These are phyloP conservation scores for Singerocomus inundabilis DNA, from an alignment of 1,284 basidiomycete species.

Conservation along the genomic window DNA sequence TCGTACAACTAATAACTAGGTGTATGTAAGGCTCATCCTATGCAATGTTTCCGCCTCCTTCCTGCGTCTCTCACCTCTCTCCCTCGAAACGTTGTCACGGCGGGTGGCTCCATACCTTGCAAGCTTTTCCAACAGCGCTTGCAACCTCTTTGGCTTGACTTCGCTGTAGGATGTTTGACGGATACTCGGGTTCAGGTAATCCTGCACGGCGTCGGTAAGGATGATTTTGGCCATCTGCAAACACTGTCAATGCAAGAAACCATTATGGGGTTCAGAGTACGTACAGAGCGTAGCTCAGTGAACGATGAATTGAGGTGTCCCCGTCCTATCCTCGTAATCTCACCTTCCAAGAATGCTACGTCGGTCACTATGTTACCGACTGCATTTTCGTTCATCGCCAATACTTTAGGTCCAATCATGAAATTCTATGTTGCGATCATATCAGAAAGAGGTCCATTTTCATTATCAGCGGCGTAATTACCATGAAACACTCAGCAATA, in stretches of 20 bases:
- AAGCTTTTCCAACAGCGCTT: slow-evolving; percentile 78
- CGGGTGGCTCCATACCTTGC: slow-evolving; percentile 64
- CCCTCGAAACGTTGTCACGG: slow-evolving; percentile 55
- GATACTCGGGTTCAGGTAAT: slow-evolving; percentile 74
- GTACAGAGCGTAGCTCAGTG: slow-evolving; percentile 75
- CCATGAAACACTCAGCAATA: slow-evolving; percentile 87
- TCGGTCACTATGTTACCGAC: slow-evolving; percentile 82
- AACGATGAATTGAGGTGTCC: slow-evolving; percentile 75
- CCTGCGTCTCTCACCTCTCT: slow-evolving; percentile 67
- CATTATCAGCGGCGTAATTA: slow-evolving; percentile 28
- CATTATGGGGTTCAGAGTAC: slow-evolving; percentile 27
- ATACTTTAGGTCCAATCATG: slow-evolving; percentile 73
- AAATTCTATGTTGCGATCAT: slow-evolving; percentile 55
- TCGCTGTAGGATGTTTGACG: slow-evolving; percentile 71
- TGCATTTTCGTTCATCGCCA: slow-evolving; percentile 85
- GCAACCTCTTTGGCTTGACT: slow-evolving; percentile 75
- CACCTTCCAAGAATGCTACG: slow-evolving; percentile 81
- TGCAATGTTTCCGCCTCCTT: slow-evolving; percentile 80
- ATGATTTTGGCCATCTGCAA: slow-evolving; percentile 76
- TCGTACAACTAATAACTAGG: slow-evolving; percentile 5
- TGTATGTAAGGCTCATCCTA: slow-evolving; percentile 35
- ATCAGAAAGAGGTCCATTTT: slow-evolving; percentile 4
- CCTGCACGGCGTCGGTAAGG: slow-evolving; percentile 70
- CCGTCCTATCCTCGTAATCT: slow-evolving; percentile 73
- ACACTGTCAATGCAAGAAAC: slow-evolving; percentile 9